Percentiles rank a stretch among this genome's conserved stretches.
phyloP scores from a whole-genome alignment of 805 yeast species.

The Candida maesae region DNA sequence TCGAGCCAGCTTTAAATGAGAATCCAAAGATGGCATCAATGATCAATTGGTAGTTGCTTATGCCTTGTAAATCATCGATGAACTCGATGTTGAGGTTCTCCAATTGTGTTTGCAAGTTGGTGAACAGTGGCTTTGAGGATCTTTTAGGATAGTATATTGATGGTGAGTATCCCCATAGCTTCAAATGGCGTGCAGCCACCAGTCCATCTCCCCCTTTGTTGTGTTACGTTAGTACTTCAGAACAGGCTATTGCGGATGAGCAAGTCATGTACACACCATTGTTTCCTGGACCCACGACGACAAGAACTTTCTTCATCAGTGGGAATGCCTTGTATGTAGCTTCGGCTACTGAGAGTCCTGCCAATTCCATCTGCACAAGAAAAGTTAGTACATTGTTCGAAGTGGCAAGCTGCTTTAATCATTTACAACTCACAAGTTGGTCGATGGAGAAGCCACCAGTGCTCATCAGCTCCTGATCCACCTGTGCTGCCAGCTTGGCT shows the following conservation, averaged over 20 bases:
- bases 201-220: constrained; percentile 87
- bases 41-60: constrained; percentile 33
- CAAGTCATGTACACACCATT: constrained; percentile 38
- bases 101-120: constrained; percentile 63
- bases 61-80: constrained; percentile 37
- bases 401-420: no score
- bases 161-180: constrained; percentile 75
- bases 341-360: constrained; percentile 92
- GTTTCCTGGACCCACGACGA: constrained; percentile 93
- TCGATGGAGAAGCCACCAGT: constrained; percentile 76
- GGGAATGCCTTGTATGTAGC: constrained; percentile 72
- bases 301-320: constrained; percentile 44
- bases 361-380: constrained; percentile 77
- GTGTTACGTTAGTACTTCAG: not conserved
- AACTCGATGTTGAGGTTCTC: constrained; percentile 58
- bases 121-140: constrained; percentile 52
- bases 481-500: constrained; percentile 59
- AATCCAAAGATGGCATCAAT: constrained; percentile 92
- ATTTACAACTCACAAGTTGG: constrained; percentile 46
- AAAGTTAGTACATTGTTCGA: not conserved
- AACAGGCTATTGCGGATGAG: not conserved
- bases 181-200: constrained; percentile 90
- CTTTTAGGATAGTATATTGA: constrained; percentile 75
- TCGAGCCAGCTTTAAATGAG: constrained; percentile 78
- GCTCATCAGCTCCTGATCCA: constrained; percentile 88